These are phyloP conservation scores for Gossypium rotundifolium DNA, from an alignment of 345 rosid species.

Conservation along the genomic window DNA sequence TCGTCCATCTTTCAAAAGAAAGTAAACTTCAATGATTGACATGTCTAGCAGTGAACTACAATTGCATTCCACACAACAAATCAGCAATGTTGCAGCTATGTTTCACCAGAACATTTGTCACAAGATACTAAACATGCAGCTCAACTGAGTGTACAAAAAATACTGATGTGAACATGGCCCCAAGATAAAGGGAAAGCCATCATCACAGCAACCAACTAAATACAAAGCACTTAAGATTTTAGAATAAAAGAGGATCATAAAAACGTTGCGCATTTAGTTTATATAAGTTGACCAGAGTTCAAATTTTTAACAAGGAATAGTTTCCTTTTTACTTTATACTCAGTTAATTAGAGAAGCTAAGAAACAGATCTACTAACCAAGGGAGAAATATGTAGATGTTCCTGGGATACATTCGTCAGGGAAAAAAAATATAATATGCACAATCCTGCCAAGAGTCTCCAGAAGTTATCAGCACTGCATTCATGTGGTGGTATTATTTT, in stretches of 20 bases:
- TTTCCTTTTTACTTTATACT: neutral
- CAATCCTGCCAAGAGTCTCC: conserved; percentile 65
- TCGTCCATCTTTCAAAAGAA: neutral
- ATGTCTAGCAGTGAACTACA: neutral
- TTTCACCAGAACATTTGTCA: neutral
- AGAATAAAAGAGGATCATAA: neutral
- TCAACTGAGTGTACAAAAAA: neutral
- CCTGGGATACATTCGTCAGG: conserved; percentile 69
- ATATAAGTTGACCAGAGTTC: neutral
- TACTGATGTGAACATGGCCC: neutral
- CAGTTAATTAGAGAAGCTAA: conserved; percentile 56
- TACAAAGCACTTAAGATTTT: neutral
- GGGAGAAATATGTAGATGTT: conserved; percentile 47
- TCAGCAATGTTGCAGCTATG: neutral
- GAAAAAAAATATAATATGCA: conserved; percentile 58
- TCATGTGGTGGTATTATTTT: conserved; percentile 17
- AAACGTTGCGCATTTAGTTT: neutral
- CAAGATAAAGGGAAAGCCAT: neutral
- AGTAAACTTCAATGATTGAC: neutral
- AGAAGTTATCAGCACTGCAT: conserved; percentile 15
- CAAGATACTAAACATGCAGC: neutral
- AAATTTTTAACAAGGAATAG: conserved; percentile 1
- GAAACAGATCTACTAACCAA: conserved; percentile 88
- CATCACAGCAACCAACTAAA: neutral
- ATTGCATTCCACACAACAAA: neutral